phyloP scores from a whole-genome alignment of 1,284 basidiomycete species.

The Ceratobasidium papillatum region DNA sequence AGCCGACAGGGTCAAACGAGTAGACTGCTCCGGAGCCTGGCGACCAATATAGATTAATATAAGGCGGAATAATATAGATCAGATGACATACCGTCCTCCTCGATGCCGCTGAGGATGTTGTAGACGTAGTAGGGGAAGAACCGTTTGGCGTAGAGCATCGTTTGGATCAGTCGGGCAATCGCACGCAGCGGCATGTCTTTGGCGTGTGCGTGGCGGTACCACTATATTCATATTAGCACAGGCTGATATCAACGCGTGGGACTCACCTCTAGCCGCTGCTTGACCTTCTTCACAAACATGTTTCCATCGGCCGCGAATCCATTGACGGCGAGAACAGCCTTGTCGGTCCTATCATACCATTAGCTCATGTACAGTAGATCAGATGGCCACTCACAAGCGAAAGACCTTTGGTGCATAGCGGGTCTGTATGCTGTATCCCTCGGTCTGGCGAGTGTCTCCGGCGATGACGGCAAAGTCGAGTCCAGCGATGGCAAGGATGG shows the following conservation, averaged over 20 bases:
- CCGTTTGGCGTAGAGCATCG: slow-evolving; percentile 91
- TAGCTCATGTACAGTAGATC: background rate
- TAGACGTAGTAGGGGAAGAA: slow-evolving; percentile 98
- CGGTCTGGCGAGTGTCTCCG: slow-evolving; percentile 92
- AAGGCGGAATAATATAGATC: background rate
- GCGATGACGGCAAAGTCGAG: slow-evolving; percentile 92
- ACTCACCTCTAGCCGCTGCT: slow-evolving; percentile 87
- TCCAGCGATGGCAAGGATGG: slow-evolving; percentile 93
- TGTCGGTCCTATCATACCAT: slow-evolving; percentile 77
- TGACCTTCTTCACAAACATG: slow-evolving; percentile 94
- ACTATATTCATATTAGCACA: slow-evolving; percentile 59
- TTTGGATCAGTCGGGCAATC: slow-evolving; percentile 93
- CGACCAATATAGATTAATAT: background rate
- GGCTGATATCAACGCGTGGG: background rate
- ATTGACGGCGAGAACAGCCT: slow-evolving; percentile 90
- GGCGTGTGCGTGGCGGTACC: slow-evolving; percentile 93
- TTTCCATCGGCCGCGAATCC: slow-evolving; percentile 96
- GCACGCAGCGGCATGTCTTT: slow-evolving; percentile 93
- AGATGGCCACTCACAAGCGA: slow-evolving; percentile 66
- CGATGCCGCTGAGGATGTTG: slow-evolving; percentile 93
- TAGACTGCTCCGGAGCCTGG: slow-evolving; percentile 92
- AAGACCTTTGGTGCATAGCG: slow-evolving; percentile 94
- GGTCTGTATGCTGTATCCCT: slow-evolving; percentile 94
- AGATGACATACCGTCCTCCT: slow-evolving; percentile 82
- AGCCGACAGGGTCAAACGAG: slow-evolving; percentile 96